Evolutionary conservation across 345 rosid species (phyloP).

Genomic region (Populus alba): DNA sequence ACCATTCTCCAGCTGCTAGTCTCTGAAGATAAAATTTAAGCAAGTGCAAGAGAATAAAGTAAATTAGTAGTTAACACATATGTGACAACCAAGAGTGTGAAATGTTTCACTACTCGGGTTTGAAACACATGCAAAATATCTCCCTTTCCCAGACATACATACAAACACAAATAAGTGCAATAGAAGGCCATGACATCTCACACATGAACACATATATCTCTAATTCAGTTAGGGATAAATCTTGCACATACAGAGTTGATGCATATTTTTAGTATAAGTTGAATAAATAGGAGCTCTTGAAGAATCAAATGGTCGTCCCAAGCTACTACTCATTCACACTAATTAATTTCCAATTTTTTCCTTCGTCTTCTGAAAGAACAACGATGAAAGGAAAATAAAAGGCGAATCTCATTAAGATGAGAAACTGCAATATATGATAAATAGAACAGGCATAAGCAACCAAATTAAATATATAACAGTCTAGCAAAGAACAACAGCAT

Average conservation of each 20-base stretch:
- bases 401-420: too few relatives aligned
- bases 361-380: too few relatives aligned
- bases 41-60: neutral
- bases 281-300: neutral
- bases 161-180: neutral
- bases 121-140: neutral
- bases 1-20: slow-evolving; percentile 97
- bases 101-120: neutral
- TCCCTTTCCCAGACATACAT: neutral
- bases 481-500: neutral
- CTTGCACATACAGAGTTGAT: neutral
- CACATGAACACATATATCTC: neutral
- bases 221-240: neutral
- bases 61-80: neutral
- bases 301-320: too few relatives aligned
- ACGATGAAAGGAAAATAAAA: too few relatives aligned
- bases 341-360: too few relatives aligned
- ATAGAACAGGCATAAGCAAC: neutral
- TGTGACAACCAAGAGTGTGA: neutral
- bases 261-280: neutral
- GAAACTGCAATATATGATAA: too few relatives aligned
- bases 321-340: too few relatives aligned
- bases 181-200: neutral
- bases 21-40: slow-evolving; percentile 44
- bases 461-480: neutral